Conservation (phyloP, 345 rosid species). For the Salix purpurea region DNA sequence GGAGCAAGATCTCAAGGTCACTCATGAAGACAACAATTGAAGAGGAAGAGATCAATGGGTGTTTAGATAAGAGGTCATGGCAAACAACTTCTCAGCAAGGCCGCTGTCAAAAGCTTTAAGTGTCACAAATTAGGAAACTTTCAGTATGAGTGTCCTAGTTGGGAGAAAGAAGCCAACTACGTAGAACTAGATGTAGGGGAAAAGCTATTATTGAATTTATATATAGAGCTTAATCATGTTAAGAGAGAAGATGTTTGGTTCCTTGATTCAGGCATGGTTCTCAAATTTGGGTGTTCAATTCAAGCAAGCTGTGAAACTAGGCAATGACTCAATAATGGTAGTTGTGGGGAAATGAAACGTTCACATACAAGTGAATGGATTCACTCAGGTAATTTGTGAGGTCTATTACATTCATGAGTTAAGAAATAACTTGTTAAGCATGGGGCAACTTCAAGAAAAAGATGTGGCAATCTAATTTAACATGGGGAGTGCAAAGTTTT, state of each 20-base stretch:
- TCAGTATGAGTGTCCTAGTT: background rate
- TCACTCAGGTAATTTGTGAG: background rate
- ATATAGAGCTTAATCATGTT: background rate
- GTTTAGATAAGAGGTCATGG: too few relatives aligned
- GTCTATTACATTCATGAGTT: background rate
- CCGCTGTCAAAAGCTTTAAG: too few relatives aligned
- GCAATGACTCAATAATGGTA: background rate
- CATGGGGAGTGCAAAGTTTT: background rate
- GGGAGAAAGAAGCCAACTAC: background rate
- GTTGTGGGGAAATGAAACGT: background rate
- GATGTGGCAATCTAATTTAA: background rate
- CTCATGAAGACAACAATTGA: background rate
- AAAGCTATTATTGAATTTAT: background rate
- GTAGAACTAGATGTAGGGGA: background rate
- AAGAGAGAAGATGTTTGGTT: background rate
- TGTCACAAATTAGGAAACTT: too few relatives aligned
- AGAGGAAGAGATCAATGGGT: background rate
- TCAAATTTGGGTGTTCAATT: background rate
- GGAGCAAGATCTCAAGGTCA: background rate
- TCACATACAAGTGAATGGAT: too few relatives aligned
- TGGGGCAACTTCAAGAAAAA: background rate
- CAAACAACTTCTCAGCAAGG: too few relatives aligned
- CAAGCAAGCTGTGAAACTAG: background rate
- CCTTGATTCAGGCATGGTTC: background rate
- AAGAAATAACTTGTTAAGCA: background rate